Evolutionary conservation across 179 eudicot genomes (phyloP), one percentile per base, ranked within the genome.

Genomic region (Spergularia azorica): DNA sequence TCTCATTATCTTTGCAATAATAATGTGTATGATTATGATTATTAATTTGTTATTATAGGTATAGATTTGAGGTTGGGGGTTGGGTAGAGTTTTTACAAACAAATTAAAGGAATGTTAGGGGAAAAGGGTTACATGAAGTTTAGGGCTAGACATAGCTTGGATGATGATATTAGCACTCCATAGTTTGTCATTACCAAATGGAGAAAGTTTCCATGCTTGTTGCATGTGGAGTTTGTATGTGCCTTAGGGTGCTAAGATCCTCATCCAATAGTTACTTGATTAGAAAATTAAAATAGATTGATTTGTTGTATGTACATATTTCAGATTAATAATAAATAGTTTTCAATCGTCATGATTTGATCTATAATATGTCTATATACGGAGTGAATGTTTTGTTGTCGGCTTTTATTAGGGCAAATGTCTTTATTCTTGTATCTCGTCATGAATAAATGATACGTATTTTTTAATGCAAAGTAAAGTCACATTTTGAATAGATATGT

Each of bases 101-200:
- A 26, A 26, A 26, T 26, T 26, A 26, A 77, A 73, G 71, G 48
- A 16, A 72, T 59, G 48, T 39, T 48, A 66, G 50, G 48, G 21
- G 12, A 36, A 64, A 56, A 16, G 18, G 65, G 54, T 52, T 38
- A n/a, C 48, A 46, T 65, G 59, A 12, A 51, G 36, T 52, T 39
- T 72, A 77, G 67, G 14, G 57, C 48, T 39, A 21, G 36, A 57
- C 15, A 21, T 43, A 62, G 59, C 76, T 77, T 73, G 84, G 79
- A 73, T 81, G 84, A 81, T 73, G 78, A 77, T 81, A 36, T 77
- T 70, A 81, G 84, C 84, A 81, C 74, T 78, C 63, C 66, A 43
- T 78, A 54, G 62, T 66, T 15, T 57, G 64, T 41, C 5, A 21
- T 46, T 70, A 26, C n/a, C 36, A 54, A 10, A 32, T 26, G 41